Conservation (phyloP, 1,284 basidiomycete genomes). For the Porphyrellus sp. region DNA sequence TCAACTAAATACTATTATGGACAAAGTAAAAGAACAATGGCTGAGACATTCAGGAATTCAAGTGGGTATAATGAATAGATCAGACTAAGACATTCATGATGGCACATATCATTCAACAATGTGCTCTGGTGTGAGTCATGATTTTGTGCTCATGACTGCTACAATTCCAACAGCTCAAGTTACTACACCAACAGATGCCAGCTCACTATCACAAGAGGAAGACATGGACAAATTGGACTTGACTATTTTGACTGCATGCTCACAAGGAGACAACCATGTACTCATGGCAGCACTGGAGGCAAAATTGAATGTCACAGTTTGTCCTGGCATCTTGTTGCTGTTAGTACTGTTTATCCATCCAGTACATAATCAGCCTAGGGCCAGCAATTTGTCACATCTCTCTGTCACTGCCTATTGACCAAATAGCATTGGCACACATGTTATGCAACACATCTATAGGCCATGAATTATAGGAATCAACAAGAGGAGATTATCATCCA, state of each 20-base stretch:
- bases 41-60: too few species aligned
- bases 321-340: conserved; percentile 23
- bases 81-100: too few species aligned
- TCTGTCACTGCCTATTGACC: conserved; percentile 69
- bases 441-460: conserved; percentile 65
- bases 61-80: too few species aligned
- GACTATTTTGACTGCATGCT: conserved; percentile 48
- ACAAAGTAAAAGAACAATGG: too few species aligned
- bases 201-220: conserved; percentile 11
- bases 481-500: too few species aligned
- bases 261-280: conserved; percentile 44
- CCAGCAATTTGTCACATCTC: conserved; percentile 70
- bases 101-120: too few species aligned
- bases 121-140: too few species aligned
- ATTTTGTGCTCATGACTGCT: too few species aligned
- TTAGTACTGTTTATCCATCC: background rate
- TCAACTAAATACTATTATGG: too few species aligned
- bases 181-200: background rate
- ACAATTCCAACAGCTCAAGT: too few species aligned
- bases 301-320: conserved; percentile 57
- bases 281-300: conserved; percentile 56
- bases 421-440: conserved; percentile 79
- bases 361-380: conserved; percentile 37
- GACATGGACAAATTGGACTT: conserved; percentile 48
- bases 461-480: too few species aligned